These are phyloP conservation scores for Cryoendolithus antarcticus DNA, from an alignment of 2,329 filamentous ascomycete genomes.

Conservation along the genomic window DNA sequence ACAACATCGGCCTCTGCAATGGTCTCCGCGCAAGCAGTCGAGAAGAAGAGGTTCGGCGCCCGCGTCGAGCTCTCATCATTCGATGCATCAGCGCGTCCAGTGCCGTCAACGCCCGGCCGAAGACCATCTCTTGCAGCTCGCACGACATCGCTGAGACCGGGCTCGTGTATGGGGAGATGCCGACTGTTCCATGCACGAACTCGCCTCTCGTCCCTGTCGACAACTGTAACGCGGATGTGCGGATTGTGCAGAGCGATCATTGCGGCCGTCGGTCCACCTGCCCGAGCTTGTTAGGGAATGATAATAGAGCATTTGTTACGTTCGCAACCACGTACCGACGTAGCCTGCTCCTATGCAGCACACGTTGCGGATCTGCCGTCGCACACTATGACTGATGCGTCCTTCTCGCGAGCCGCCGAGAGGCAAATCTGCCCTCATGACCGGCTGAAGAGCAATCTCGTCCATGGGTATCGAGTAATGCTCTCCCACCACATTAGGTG, in stretches of 20 bases:
- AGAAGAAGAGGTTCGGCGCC: slow-evolving; percentile 58
- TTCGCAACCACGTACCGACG: slow-evolving; percentile 33
- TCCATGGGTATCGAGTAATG: slow-evolving; percentile 9
- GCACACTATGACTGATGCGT: slow-evolving; percentile 7
- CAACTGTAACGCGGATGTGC: slow-evolving; percentile 56
- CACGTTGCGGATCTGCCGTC: slow-evolving; percentile 31
- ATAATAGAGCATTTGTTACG: background rate
- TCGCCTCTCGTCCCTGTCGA: slow-evolving; percentile 52
- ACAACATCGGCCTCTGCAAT: slow-evolving; percentile 60
- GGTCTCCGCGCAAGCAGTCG: slow-evolving; percentile 48
- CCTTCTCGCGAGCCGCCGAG: slow-evolving; percentile 9
- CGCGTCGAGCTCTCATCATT: slow-evolving; percentile 20
- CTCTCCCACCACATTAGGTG: slow-evolving; percentile 6
- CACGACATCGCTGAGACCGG: slow-evolving; percentile 55
- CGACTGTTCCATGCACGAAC: slow-evolving; percentile 62
- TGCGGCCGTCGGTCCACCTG: slow-evolving; percentile 54
- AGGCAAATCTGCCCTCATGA: slow-evolving; percentile 4
- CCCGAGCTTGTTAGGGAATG: background rate
- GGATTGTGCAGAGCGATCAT: slow-evolving; percentile 64
- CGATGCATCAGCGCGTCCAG: slow-evolving; percentile 10
- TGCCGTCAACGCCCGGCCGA: slow-evolving; percentile 13
- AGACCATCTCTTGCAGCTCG: slow-evolving; percentile 43
- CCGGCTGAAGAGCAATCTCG: slow-evolving; percentile 6
- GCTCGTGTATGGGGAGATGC: slow-evolving; percentile 65
- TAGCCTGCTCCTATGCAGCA: slow-evolving; percentile 68